These are phyloP conservation scores for Phlyctochytrium planicorne DNA, from an alignment of 192 early-diverging fungal species.

Conservation along the genomic window DNA sequence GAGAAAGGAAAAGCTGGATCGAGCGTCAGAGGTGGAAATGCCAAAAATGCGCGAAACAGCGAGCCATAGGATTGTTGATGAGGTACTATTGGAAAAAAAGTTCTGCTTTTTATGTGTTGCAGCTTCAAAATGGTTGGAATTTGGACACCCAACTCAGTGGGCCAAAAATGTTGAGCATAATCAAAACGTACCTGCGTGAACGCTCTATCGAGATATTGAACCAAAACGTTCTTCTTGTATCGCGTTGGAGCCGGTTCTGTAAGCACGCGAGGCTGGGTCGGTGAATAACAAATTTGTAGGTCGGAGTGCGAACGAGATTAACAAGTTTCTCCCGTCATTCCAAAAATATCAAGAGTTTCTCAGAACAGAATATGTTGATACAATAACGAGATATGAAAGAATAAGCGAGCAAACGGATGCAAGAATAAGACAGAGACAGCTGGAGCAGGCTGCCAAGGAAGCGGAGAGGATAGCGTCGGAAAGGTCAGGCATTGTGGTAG, in stretches of 20 bases:
- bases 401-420: slow-evolving; percentile 36
- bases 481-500: slow-evolving; percentile 21
- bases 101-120: not conserved
- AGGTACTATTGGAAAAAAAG: slow-evolving; percentile 26
- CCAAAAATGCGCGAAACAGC: slow-evolving; percentile 22
- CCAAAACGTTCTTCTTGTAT: slow-evolving; percentile 44
- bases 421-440: slow-evolving; percentile 17
- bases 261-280: slow-evolving; percentile 6
- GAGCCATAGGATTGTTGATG: slow-evolving; percentile 27
- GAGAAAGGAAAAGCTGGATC: slow-evolving; percentile 37
- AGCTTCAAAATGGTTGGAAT: slow-evolving; percentile 44
- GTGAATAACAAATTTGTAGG: slow-evolving; percentile 24
- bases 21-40: slow-evolving; percentile 31
- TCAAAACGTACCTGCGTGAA: slow-evolving; percentile 40
- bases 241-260: slow-evolving; percentile 56
- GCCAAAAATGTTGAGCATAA: slow-evolving; percentile 18
- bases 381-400: slow-evolving; percentile 42
- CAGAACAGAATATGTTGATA: slow-evolving; percentile 41
- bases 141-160: slow-evolving; percentile 30
- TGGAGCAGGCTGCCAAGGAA: slow-evolving; percentile 18
- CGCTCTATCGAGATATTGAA: slow-evolving; percentile 30
- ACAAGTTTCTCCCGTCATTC: slow-evolving; percentile 34
- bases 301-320: slow-evolving; percentile 37
- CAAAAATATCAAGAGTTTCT: slow-evolving; percentile 38
- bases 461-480: slow-evolving; percentile 23